Conservation (phyloP, 768 basidiomycete species). For the Termitomyces sp. region DNA sequence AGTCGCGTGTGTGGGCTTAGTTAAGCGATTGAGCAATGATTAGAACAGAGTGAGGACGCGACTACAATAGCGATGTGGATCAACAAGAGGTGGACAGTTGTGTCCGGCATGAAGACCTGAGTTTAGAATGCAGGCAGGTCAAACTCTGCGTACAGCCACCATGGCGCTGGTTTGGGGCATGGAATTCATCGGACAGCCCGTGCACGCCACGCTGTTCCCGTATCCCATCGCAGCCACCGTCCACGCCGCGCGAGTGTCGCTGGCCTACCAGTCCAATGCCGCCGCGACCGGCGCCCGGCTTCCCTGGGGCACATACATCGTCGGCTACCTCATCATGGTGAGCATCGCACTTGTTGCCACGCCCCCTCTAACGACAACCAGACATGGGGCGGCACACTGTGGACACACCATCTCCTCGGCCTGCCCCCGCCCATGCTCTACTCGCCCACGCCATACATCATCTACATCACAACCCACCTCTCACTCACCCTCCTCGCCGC, state of each 20-base stretch:
- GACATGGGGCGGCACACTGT: constrained; percentile 44
- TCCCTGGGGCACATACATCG: constrained; percentile 38
- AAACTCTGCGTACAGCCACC: too few species aligned
- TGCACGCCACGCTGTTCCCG: constrained; percentile 34
- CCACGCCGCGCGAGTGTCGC: constrained; percentile 39
- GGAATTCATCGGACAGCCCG: constrained; percentile 17
- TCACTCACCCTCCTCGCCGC: constrained; percentile 35
- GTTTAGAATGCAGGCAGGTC: too few species aligned
- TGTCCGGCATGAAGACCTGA: too few species aligned
- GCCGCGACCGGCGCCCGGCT: constrained; percentile 15
- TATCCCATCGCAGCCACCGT: constrained; percentile 33
- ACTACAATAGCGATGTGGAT: too few species aligned
- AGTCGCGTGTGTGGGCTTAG: too few species aligned
- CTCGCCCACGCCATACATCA: constrained; percentile 37
- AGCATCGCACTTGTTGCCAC: too few species aligned
- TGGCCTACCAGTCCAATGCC: constrained; percentile 35
- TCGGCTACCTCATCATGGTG: constrained; percentile 43
- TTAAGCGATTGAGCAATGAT: too few species aligned
- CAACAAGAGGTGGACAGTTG: too few species aligned
- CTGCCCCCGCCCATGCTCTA: constrained; percentile 43
- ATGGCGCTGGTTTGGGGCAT: constrained; percentile 3
- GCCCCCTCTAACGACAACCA: background rate
- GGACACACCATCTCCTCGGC: constrained; percentile 36
- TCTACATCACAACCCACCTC: constrained; percentile 43
- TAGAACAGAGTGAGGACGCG: too few species aligned